Evolutionary conservation across 2,329 filamentous ascomycete species (phyloP), one percentile per base, ranked within the genome.

Genomic region (Amauroascus niger): DNA sequence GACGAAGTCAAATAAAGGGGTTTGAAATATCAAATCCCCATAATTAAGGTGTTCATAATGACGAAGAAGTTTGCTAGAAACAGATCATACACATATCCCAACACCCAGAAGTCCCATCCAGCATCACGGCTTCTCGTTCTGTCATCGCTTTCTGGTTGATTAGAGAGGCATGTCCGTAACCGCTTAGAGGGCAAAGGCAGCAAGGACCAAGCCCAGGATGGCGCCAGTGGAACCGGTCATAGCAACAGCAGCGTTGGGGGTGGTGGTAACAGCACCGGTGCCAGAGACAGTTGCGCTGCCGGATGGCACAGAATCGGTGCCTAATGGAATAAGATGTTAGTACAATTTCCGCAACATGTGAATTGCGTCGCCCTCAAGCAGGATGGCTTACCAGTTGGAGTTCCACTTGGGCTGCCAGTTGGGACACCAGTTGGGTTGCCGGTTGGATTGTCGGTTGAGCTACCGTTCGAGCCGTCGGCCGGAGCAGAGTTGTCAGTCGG

Each of bases 151-250:
- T 44, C 41, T 47, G 35, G 43, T 44, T 30, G 43, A 40, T 14
- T 4, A 32, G 2, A 20, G 39, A 43, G 40, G 49, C 49, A 52
- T 47, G 26, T 32, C 16, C 13, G 37, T 33, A 35, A 2, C 28
- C 37, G 20, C 43, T 67, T 64, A 72, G 59, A 71, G 64, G 60
- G 65, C 67, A 53, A 69, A 66, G 43, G 67, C 65, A 53, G 67
- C 69, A 48, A 68, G 52, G 13, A 68, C 56, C 44, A 70, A 59
- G 33, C 69, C 69, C 14, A 69, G 43, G 22, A 70, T 52, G 40
- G 67, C 65, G 39, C 63, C 67, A 22, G 65, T 61, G 24, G 67
- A 69, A 48, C 67, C 64, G 8, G 69, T 53, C 55, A 67, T 62
- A 24, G 26, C 45, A 20, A 30, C 54, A 48, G 67, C 69, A 40